These are phyloP conservation scores for Mucor indicus DNA, from an alignment of 371 early-diverging fungal genomes.

Conservation along the genomic window DNA sequence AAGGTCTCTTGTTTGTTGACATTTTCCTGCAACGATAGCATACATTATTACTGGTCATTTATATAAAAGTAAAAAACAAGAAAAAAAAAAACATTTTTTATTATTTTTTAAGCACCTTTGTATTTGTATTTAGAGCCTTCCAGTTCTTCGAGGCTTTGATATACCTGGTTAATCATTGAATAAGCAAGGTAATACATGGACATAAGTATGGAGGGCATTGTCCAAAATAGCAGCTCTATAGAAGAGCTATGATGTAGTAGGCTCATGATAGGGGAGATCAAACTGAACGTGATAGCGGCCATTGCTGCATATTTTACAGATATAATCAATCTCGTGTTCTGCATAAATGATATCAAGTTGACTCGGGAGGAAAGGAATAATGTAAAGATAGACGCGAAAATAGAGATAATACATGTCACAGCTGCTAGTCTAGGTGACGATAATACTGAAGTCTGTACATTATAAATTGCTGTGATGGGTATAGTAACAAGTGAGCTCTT, in stretches of 20 bases:
- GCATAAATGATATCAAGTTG: background rate
- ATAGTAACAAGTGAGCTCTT: background rate
- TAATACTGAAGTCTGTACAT: background rate
- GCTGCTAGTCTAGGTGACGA: slow-evolving; percentile 10
- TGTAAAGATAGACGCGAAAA: slow-evolving; percentile 14
- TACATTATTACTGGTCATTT: background rate
- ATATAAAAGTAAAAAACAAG: background rate
- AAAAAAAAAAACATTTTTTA: background rate
- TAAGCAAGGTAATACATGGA: slow-evolving; percentile 18
- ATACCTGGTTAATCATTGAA: slow-evolving; percentile 34
- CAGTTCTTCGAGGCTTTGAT: slow-evolving; percentile 27
- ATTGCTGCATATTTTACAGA: background rate
- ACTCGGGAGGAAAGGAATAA: slow-evolving; percentile 5
- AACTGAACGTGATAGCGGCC: slow-evolving; percentile 3
- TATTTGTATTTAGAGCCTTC: slow-evolving; percentile 37
- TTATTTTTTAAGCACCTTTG: slow-evolving; percentile 29
- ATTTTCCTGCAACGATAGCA: slow-evolving; percentile 64
- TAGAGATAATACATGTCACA: slow-evolving; percentile 7
- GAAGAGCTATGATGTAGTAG: slow-evolving; percentile 7
- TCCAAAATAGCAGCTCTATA: slow-evolving; percentile 31
- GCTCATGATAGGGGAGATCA: slow-evolving; percentile 12
- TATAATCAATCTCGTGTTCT: background rate
- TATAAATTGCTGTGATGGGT: background rate
- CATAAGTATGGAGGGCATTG: slow-evolving; percentile 20
- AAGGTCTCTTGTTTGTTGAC: slow-evolving; percentile 31